phyloP scores from a whole-genome alignment of 495 filamentous ascomycete genomes.

The Polyplosphaeria fusca region DNA sequence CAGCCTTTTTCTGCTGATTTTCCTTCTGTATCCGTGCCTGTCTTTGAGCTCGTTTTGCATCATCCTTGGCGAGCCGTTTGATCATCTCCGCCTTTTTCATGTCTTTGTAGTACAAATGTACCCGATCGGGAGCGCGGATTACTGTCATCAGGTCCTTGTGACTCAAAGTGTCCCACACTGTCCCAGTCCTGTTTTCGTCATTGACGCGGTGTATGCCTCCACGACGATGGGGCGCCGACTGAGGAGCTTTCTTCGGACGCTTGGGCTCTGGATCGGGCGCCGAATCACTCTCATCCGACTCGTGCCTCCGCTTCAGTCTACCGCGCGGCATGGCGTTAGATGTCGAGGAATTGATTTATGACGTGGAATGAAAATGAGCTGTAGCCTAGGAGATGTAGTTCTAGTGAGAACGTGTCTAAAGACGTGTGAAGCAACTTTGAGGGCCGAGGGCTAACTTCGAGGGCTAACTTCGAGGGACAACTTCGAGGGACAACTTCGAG shows the following conservation, averaged over 20 bases:
- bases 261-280: not conserved
- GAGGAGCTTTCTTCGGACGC: not conserved
- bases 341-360: not conserved
- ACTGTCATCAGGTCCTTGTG: slow-evolving; percentile 4
- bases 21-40: not conserved
- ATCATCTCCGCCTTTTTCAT: slow-evolving; percentile 21
- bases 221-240: slow-evolving; percentile 16
- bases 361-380: not conserved
- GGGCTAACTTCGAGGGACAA: too few species aligned
- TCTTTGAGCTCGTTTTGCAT: not conserved
- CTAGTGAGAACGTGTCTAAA: too few species aligned
- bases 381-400: too few species aligned
- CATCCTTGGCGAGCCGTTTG: slow-evolving; percentile 2
- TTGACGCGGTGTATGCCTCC: slow-evolving; percentile 24
- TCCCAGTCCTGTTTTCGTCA: slow-evolving; percentile 2
- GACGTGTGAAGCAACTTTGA: too few species aligned
- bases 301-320: not conserved
- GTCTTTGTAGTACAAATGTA: slow-evolving; percentile 14
- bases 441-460: too few species aligned
- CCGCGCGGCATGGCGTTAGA: not conserved
- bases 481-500: too few species aligned
- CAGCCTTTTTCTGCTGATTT: slow-evolving; percentile 1
- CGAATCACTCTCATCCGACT: too few species aligned
- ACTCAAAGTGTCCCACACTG: slow-evolving; percentile 15
- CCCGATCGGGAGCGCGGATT: not conserved